A percentile compares a stretch with the other conserved stretches of the same genome.
Conservation (phyloP, 371 early-diverging fungal genomes). For the Synchytrium microbalum region DNA sequence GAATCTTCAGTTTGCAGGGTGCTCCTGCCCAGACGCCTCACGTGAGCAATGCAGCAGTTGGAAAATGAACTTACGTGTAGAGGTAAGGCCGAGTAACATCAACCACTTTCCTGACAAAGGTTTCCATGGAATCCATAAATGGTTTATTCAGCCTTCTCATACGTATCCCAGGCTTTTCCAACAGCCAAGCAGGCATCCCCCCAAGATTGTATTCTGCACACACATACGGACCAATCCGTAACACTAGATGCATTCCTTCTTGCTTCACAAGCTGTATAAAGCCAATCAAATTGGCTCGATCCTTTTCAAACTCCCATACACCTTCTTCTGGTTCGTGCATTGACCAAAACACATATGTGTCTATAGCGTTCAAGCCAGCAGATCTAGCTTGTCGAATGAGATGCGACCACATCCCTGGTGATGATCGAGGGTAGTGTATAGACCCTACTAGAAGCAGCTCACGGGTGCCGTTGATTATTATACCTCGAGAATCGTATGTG, state of each 20-base stretch:
- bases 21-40: no score
- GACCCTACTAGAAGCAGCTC: conserved; percentile 33
- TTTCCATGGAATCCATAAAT: conserved; percentile 38
- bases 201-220: conserved; percentile 51
- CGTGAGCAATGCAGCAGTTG: no score
- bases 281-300: conserved; percentile 30
- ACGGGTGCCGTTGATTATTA: conserved; percentile 32
- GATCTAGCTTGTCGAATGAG: no score
- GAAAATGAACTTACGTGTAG: conserved; percentile 8
- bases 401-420: no score
- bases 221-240: conserved; percentile 51
- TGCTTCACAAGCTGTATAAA: conserved; percentile 33
- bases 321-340: conserved; percentile 40
- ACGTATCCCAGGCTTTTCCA: conserved; percentile 22
- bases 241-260: conserved; percentile 37
- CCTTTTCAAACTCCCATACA: conserved; percentile 33
- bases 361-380: conserved; percentile 48
- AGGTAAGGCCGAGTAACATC: conserved; percentile 23
- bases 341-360: conserved; percentile 55
- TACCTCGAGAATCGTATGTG: conserved; percentile 28
- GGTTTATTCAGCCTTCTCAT: conserved; percentile 33
- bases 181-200: conserved; percentile 49
- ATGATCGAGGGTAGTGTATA: no score
- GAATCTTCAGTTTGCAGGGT: conserved; percentile 3
- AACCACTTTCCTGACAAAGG: conserved; percentile 30